Base-by-base conservation (phyloP, 768 basidiomycete species). In the Naganishia antarctica region DNA sequence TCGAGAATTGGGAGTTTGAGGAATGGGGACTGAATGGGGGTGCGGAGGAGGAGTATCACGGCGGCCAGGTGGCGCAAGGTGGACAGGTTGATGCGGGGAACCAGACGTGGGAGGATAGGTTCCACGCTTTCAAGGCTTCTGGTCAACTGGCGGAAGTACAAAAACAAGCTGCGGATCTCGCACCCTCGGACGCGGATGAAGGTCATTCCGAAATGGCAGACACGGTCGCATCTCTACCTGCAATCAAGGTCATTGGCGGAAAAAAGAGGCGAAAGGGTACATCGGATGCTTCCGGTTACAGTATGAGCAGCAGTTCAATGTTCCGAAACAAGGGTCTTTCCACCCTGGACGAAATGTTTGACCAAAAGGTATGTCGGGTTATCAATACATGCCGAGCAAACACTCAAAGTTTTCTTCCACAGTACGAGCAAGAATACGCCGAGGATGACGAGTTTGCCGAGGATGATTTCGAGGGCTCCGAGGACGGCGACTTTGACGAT, bases 301-400 rank as follows among this genome's bases (percentile, higher is more conserved):
- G 88, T 74, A 97, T 99, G 92, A 94, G 89, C 76, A 92, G 90
- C 71, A 91, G 91, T 3, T 91, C 91, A 15, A 91, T 98, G 89
- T 89, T 85, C 79, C 85, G 96, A 47, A 98, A 90, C 68, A 88
- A 91, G 70, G 86, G 90, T 0, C 78, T 98, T 29, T 85, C 89
- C 58, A 87, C 86, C 1, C 81, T 99, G 45, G 96, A 99, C 73
- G 91, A 97, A 73, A 84, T 86, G 12, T 99, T 98, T 73, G 93
- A 98, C 71, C 53, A 37, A 21, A 86, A 91, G 82, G 96, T 91
- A 69, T 67, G 82, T 71, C 18, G 1, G 21, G 11, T 41, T 50
- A 18, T 6, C 32, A 1, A 4, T 13, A 4, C 26, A 4, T 41
- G 37, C 15, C 4, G 9, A n/a, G 4, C 37, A 8, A 13, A 41